Evolutionary conservation across 768 basidiomycete species (phyloP), one percentile per base, ranked within the genome.

Genomic region (Rhizopogon vinicolor): DNA sequence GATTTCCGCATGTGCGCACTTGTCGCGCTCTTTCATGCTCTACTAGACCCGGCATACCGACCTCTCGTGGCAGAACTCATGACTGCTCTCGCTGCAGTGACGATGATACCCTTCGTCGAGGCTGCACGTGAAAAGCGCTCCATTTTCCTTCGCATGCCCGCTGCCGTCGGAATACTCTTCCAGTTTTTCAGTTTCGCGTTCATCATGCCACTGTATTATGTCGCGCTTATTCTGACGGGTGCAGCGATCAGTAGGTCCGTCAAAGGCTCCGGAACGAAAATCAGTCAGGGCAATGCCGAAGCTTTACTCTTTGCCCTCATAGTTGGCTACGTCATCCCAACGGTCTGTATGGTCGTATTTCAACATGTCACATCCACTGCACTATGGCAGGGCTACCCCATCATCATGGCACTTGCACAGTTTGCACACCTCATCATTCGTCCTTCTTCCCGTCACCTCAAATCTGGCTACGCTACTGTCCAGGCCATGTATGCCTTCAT

Each of bases 311-410:
- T 83, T 60, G 77, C 75, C 1, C 33, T 82, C 33, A 25, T 78
- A 35, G 60, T 73, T 7, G 81, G 81, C 8, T 75, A 68, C 12
- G 60, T 70, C 19, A 72, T 82, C n/a, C 81, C 82, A 8, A 75
- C 79, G 7, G 53, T 71, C 18, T 71, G 70, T 45, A 76, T 84
- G 73, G 46, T 83, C 55, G 31, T 71, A 44, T 54, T 80, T 28
- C 62, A 68, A 25, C 76, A 77, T 50, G 72, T 78, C 0, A 58
- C 58, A 44, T 64, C 82, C 43, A 83, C 80, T 13, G 78, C 78
- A 9, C 66, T 77, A 33, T 85, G 83, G 83, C 82, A 83, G 58
- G 58, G 72, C 28, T 83, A 78, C 57, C 83, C 83, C 8, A 33
- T 78, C n/a, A 70, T 72, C 57, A 66, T 79, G 41, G 72, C 73